Base-by-base conservation (phyloP, 164 flowering plant genomes). In the Dillenia suffruticosa region DNA sequence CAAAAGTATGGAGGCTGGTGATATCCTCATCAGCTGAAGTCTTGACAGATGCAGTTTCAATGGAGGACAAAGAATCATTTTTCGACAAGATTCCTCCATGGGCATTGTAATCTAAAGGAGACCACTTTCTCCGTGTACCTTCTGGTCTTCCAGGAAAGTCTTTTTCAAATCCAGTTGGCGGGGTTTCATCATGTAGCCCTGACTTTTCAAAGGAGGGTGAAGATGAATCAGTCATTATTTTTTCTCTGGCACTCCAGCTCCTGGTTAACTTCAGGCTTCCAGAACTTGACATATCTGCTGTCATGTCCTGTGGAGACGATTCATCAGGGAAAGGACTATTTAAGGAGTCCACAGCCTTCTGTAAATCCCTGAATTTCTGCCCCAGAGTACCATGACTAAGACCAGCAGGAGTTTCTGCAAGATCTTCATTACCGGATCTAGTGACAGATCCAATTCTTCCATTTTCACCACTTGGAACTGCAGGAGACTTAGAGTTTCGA, bases 1-100 rank as follows among this genome's bases (percentile, higher is more conserved):
- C 94, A 75, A 88, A 90, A 62, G 80, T 74, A n/a, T 71, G 81
- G 51, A 90, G 70, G 73, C 92, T 87, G 53, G 94, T 82, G 61
- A 88, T 76, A 72, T 86, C 96, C 54, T 84, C 96, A 64, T 80
- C 87, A 0, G 74, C 72, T 2, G 82, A 59, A 46, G 53, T 59
- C 62, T 65, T 64, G 51, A 70, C 54, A 52, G 61, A 66, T 22
- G 72, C 75, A 61, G 81, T 82, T 22, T 73, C 80, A n/a, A 65
- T 32, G 54, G 84, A 79, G 56, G 81, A 78, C 24, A 53, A 70
- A 22, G 89, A 84, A 61, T 77, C 75, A 72, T 73, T 82, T 59
- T 83, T 79, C 1, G 77, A 67, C 59, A 81, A 67, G 46, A 53
- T 70, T 17, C 50, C 62, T 60, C 47, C 12, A 48, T 65, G 40